phyloP scores from a whole-genome alignment of 2,329 filamentous ascomycete genomes.

The Diaporthe citri region DNA sequence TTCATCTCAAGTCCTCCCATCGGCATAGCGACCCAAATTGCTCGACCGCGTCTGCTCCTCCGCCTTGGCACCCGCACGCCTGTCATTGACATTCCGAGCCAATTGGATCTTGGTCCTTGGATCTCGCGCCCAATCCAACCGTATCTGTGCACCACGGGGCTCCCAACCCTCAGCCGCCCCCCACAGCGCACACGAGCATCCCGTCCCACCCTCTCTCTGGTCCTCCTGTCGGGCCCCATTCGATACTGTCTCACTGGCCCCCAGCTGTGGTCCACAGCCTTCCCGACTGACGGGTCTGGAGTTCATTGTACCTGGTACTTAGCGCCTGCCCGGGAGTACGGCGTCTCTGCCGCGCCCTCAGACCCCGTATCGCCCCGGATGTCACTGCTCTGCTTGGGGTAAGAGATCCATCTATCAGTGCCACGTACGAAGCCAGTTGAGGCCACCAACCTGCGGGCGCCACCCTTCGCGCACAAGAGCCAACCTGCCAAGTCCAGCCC shows the following conservation, averaged over 20 bases:
- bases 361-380: conserved; percentile 15
- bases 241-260: conserved; percentile 32
- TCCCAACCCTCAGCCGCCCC: conserved; percentile 9
- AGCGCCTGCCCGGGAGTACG: neutral
- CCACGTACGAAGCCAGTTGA: conserved; percentile 11
- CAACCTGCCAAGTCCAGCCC: conserved; percentile 29
- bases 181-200: conserved; percentile 5
- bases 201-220: conserved; percentile 10
- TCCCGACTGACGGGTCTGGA: neutral
- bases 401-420: conserved; percentile 25
- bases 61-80: conserved; percentile 27
- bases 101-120: conserved; percentile 13
- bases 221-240: neutral
- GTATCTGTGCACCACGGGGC: neutral
- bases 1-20: conserved; percentile 22
- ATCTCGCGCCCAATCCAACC: conserved; percentile 19
- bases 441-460: conserved; percentile 28
- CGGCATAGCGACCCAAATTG: conserved; percentile 14
- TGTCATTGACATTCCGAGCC: conserved; percentile 19
- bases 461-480: conserved; percentile 22
- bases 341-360: conserved; percentile 11
- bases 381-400: conserved; percentile 29
- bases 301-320: conserved; percentile 10
- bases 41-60: neutral
- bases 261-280: conserved; percentile 13